Conservation (phyloP, 345 rosid species). For the Eucalyptus camaldulensis region DNA sequence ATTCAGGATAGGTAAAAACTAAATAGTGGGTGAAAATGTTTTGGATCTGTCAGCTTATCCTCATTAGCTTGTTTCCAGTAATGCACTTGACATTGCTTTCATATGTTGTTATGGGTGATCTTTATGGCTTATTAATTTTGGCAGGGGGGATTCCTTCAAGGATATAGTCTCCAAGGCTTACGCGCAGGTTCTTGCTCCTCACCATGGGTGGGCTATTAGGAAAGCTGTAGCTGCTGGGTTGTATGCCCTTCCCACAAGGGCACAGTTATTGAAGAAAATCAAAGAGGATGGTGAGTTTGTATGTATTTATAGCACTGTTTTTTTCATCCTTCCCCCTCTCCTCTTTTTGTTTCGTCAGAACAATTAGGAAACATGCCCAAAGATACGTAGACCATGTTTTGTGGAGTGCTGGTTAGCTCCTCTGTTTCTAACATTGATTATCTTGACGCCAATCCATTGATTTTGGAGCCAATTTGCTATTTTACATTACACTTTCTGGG, state of each 20-base stretch:
- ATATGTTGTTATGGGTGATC: neutral
- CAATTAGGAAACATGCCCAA: neutral
- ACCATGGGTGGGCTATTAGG: slow-evolving; percentile 93
- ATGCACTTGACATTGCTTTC: neutral
- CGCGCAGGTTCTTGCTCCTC: slow-evolving; percentile 80
- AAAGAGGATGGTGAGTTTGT: slow-evolving; percentile 74
- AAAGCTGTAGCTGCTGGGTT: slow-evolving; percentile 85
- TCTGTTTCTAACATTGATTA: neutral
- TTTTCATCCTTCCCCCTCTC: neutral
- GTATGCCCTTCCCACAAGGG: slow-evolving; percentile 84
- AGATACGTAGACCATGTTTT: neutral
- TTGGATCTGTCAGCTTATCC: neutral
- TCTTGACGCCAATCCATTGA: neutral
- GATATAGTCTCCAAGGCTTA: slow-evolving; percentile 82
- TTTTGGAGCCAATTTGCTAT: neutral
- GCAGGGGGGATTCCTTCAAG: slow-evolving; percentile 66
- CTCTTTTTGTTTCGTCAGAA: neutral
- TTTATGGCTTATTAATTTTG: neutral
- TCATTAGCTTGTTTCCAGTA: neutral
- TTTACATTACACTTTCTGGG: neutral
- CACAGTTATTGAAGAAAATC: slow-evolving; percentile 55
- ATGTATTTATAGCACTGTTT: neutral
- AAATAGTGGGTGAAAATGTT: neutral
- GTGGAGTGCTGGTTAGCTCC: neutral
- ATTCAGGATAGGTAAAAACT: neutral